phyloP scores from a whole-genome alignment of 768 basidiomycete species.

The Cantharellus anzutake region DNA sequence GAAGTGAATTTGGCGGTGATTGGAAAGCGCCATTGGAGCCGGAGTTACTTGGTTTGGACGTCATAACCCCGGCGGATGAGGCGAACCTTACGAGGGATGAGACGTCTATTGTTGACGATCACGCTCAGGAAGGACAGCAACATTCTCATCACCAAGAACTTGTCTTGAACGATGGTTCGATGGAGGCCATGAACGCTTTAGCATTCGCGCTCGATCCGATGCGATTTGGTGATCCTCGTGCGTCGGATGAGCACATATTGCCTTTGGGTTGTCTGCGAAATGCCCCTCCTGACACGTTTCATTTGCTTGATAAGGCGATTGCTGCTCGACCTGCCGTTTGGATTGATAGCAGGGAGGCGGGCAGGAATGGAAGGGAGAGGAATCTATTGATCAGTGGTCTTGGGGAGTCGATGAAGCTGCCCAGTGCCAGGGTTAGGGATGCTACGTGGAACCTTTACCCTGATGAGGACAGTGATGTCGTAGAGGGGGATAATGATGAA shows the following conservation, averaged over 20 bases:
- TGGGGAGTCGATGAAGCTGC: neutral
- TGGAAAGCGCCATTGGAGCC: conserved; percentile 17
- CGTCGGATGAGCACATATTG: conserved; percentile 12
- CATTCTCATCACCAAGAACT: neutral
- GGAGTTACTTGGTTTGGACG: conserved; percentile 3
- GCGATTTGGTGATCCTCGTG: conserved; percentile 10
- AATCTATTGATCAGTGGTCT: neutral
- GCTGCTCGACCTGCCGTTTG: conserved; percentile 10
- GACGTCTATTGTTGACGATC: neutral
- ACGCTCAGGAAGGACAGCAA: neutral
- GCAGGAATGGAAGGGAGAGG: neutral
- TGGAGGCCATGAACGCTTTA: conserved; percentile 25
- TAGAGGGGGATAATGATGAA: neutral
- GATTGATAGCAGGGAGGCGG: conserved; percentile 2
- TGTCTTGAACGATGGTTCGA: neutral
- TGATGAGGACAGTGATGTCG: neutral
- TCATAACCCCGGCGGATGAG: neutral
- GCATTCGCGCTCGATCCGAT: conserved; percentile 13
- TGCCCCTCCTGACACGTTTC: conserved; percentile 10
- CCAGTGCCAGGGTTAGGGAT: neutral
- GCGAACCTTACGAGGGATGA: neutral
- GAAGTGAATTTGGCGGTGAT: conserved; percentile 30
- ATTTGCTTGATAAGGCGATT: conserved; percentile 9
- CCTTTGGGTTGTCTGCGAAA: conserved; percentile 12
- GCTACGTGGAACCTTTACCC: neutral